Evolutionary conservation across 768 basidiomycete genomes (phyloP).

Genomic region (Psilocybe cyanescens): DNA sequence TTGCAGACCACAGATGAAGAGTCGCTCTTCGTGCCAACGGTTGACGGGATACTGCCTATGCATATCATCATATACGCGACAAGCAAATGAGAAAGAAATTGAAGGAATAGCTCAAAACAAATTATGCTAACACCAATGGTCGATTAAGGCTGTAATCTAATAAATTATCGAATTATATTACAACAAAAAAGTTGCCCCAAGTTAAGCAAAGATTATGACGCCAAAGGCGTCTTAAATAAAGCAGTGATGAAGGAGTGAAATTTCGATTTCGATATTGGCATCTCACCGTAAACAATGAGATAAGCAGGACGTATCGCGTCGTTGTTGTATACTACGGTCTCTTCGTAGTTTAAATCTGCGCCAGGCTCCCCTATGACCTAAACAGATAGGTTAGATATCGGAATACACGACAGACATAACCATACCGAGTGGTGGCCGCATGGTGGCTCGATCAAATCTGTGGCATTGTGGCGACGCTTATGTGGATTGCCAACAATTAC

Average conservation of each 20-base stretch:
- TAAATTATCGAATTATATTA: constrained; percentile 8
- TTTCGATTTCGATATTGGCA: constrained; percentile 28
- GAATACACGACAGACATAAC: background rate
- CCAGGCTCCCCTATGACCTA: constrained; percentile 70
- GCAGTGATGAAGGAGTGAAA: constrained; percentile 37
- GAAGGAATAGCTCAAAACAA: constrained; percentile 6
- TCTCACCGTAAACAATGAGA: constrained; percentile 61
- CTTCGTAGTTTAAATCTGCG: constrained; percentile 66
- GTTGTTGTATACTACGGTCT: constrained; percentile 69
- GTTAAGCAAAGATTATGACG: constrained; percentile 31
- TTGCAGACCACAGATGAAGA: constrained; percentile 49
- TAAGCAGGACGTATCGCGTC: constrained; percentile 71
- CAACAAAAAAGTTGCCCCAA: background rate
- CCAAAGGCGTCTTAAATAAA: constrained; percentile 53
- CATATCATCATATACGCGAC: constrained; percentile 61
- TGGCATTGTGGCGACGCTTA: constrained; percentile 52
- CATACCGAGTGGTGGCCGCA: constrained; percentile 62
- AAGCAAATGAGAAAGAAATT: constrained; percentile 1
- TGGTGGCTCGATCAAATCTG: constrained; percentile 52
- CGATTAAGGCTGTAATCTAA: background rate
- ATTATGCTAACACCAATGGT: constrained; percentile 11
- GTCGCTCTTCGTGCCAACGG: constrained; percentile 53
- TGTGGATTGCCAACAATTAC: constrained; percentile 67
- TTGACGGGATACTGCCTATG: constrained; percentile 61
- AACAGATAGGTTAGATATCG: background rate